Conservation (phyloP, 2,329 filamentous ascomycete genomes). For the Ophiostoma pallidulum region DNA sequence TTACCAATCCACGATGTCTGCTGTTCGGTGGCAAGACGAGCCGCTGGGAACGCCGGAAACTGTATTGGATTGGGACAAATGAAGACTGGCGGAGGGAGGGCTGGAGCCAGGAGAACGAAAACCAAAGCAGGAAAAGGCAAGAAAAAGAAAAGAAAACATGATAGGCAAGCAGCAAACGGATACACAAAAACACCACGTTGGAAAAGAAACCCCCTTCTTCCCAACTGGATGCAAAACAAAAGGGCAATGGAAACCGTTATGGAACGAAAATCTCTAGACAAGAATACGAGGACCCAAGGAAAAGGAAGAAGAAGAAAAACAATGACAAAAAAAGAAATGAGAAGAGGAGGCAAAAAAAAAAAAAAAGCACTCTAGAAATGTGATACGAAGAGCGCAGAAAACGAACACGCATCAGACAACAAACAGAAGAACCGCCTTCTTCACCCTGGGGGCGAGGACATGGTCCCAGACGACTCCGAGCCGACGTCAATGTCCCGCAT, state of each 20-base stretch:
- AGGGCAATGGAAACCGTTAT: no score
- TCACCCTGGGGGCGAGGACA: conserved; percentile 42
- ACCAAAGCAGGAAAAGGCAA: not conserved
- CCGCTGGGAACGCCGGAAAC: no score
- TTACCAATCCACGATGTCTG: no score
- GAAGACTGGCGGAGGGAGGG: no score
- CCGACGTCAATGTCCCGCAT: conserved; percentile 35
- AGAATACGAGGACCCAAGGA: not conserved
- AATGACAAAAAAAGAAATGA: not conserved
- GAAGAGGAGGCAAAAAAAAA: not conserved
- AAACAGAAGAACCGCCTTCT: not conserved
- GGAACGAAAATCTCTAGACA: not conserved
- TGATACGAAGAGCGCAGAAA: not conserved
- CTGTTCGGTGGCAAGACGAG: no score
- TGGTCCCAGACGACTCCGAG: conserved; percentile 47
- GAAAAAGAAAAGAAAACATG: not conserved
- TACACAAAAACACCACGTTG: not conserved
- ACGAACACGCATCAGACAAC: not conserved
- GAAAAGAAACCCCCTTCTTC: not conserved
- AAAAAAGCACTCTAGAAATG: not conserved
- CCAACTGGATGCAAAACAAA: not conserved
- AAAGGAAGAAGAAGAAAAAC: not conserved
- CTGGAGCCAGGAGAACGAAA: not conserved
- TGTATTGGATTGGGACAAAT: no score
- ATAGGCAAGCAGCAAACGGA: no score